These are phyloP conservation scores for Aspergillus spinulosporus DNA, from an alignment of 2,329 filamentous ascomycete genomes.

Conservation along the genomic window DNA sequence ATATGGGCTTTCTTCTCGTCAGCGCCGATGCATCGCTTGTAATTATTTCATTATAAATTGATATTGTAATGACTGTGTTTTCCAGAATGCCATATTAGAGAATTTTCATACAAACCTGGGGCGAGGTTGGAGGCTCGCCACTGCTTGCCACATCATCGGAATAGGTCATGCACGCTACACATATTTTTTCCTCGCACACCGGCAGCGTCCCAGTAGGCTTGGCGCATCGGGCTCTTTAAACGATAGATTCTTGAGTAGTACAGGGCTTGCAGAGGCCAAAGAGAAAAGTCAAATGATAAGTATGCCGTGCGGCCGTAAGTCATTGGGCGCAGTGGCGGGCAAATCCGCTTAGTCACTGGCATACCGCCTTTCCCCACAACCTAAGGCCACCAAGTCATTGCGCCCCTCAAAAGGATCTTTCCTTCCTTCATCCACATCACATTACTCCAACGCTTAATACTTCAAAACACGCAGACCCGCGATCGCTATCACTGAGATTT, in stretches of 20 bases:
- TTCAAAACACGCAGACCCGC: slow-evolving; percentile 18
- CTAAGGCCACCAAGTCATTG: slow-evolving; percentile 14
- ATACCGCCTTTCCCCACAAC: slow-evolving; percentile 35
- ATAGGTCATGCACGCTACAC: background rate
- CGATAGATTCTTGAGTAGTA: slow-evolving; percentile 1
- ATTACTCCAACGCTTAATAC: slow-evolving; percentile 16
- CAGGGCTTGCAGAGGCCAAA: slow-evolving; percentile 4
- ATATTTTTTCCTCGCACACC: background rate
- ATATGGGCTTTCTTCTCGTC: too few species aligned
- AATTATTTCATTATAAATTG: too few species aligned
- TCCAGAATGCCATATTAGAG: too few species aligned
- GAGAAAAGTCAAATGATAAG: background rate
- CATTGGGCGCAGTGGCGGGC: background rate
- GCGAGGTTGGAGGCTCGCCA: background rate
- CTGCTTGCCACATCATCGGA: slow-evolving; percentile 5
- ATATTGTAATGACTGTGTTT: too few species aligned
- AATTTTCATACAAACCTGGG: background rate
- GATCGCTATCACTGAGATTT: slow-evolving; percentile 34
- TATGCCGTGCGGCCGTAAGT: background rate
- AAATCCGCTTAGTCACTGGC: slow-evolving; percentile 18
- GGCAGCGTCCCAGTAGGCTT: background rate
- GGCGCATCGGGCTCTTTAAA: background rate
- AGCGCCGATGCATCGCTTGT: too few species aligned
- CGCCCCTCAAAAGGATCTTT: slow-evolving; percentile 41
- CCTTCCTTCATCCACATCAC: slow-evolving; percentile 27